These are phyloP conservation scores for Babjeviella inositovora DNA, from an alignment of 805 yeast species.

Conservation along the genomic window DNA sequence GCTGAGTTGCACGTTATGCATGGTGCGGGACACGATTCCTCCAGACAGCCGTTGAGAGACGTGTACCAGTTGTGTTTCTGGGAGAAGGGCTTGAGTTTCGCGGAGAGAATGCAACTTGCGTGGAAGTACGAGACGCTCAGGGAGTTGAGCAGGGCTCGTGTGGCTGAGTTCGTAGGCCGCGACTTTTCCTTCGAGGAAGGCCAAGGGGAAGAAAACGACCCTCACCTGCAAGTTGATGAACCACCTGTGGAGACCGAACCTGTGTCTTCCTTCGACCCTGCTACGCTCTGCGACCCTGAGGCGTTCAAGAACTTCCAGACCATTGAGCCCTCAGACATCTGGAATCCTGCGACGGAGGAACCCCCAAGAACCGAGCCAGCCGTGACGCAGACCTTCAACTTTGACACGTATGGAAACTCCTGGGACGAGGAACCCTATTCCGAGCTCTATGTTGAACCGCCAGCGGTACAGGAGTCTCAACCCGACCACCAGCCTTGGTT, in stretches of 20 bases:
- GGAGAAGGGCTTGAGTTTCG: conserved; percentile 1
- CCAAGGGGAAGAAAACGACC: too few species aligned
- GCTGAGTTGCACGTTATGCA: conserved; percentile 16
- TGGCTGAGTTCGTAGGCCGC: too few species aligned
- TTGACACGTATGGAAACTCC: conserved; percentile 7
- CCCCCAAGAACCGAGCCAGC: conserved; percentile 16
- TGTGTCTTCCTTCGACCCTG: too few species aligned
- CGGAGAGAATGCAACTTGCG: too few species aligned
- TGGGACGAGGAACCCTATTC: conserved; percentile 17
- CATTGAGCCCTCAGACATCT: conserved; percentile 9
- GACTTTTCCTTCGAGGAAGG: too few species aligned
- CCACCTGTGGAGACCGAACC: too few species aligned
- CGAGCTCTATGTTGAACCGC: too few species aligned
- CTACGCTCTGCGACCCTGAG: conserved; percentile 13
- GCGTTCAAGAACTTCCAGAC: conserved; percentile 9
- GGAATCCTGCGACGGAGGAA: conserved; percentile 26
- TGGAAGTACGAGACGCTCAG: too few species aligned
- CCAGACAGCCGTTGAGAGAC: too few species aligned
- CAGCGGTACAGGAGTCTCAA: too few species aligned
- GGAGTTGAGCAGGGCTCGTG: too few species aligned
- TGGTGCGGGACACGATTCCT: conserved; percentile 8
- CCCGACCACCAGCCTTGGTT: conserved; percentile 1
- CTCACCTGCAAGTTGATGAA: too few species aligned
- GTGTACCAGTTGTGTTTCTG: background rate
- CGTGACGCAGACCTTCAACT: conserved; percentile 4